Evolutionary conservation across 148 eudicot species (phyloP), one percentile per base, ranked within the genome.

Genomic region (Rhododendron henanense): DNA sequence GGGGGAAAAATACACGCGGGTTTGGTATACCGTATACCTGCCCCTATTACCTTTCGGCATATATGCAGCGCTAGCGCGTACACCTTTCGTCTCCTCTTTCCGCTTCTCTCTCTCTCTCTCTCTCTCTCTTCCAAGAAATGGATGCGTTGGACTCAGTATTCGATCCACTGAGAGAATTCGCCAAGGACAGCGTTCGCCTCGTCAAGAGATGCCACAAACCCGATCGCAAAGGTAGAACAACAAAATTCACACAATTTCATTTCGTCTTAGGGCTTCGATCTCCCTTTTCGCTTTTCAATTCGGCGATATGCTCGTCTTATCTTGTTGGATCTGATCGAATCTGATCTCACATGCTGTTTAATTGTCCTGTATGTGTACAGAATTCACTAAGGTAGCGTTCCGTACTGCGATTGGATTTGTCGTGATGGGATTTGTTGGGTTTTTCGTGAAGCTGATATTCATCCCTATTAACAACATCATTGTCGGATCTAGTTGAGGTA

Each of bases 341-440:
- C 47, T 81, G 45, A 81, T 33, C 37, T 61, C 37, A 53, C 8
- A 35, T 50, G 19, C 41, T 33, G 13, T 48, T 47, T 67, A 14
- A 37, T 0, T 76, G 28, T 28, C 16, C 16, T 51, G 37, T 41
- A 2, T 78, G 47, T 67, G 8, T 65, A 8, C 83, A 93, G 95
- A 93, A 74, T 92, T 93, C 85, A 88, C 95, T 23, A 92, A 93
- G 89, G 95, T 93, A 33, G 95, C 94, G n/a, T 85, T 91, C 45
- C 92, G 94, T 73, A 92, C 95, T 8, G 95, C 95, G 39, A 86
- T 93, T 47, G 95, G 94, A 44, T 92, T 93, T 51, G 95, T 92
- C 18, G 95, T 93, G 76, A 93, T 93, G 95, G 95, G 95, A 82
- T 93, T 93, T 63, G 94, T 93, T 4, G 95, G 95, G 1, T 93